Conservation (phyloP, 2,329 filamentous ascomycete species). For the Byssoonygena ceratinophila region DNA sequence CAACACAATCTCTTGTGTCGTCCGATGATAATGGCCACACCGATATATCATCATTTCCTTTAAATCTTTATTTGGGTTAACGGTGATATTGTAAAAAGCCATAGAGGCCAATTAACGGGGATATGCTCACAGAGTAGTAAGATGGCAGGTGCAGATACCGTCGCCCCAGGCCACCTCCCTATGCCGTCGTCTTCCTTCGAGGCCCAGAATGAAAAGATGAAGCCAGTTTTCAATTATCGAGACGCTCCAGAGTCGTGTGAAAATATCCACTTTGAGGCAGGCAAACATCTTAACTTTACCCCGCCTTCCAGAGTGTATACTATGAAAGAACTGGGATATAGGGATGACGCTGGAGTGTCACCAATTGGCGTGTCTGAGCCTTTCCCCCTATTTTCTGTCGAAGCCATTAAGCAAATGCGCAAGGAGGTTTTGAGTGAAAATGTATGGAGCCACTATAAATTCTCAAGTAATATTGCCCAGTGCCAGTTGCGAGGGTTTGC, state of each 20-base stretch:
- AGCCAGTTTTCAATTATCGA: background rate
- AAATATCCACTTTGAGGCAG: slow-evolving; percentile 41
- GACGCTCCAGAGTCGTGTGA: slow-evolving; percentile 8
- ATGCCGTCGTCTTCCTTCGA: slow-evolving; percentile 12
- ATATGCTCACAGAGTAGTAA: slow-evolving; percentile 16
- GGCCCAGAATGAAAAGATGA: slow-evolving; percentile 1
- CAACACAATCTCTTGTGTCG: background rate
- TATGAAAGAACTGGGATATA: slow-evolving; percentile 53
- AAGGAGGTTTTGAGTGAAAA: slow-evolving; percentile 50
- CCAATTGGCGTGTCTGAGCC: slow-evolving; percentile 54
- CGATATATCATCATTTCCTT: background rate
- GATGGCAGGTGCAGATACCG: slow-evolving; percentile 20
- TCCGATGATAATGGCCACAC: background rate
- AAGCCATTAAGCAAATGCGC: slow-evolving; percentile 53
- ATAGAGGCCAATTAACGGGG: background rate
- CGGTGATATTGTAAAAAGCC: background rate
- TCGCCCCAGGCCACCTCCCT: slow-evolving; percentile 12
- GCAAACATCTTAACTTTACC: slow-evolving; percentile 47
- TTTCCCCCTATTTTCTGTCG: slow-evolving; percentile 52
- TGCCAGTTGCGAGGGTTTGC: slow-evolving; percentile 47
- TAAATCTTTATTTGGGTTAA: background rate
- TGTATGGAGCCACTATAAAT: slow-evolving; percentile 48
- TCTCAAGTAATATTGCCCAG: slow-evolving; percentile 49
- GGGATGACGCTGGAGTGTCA: slow-evolving; percentile 48
- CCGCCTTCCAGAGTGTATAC: slow-evolving; percentile 43